Evolutionary conservation across 2,329 filamentous ascomycete species (phyloP).

Genomic region (Aureobasidium melanogenum): DNA sequence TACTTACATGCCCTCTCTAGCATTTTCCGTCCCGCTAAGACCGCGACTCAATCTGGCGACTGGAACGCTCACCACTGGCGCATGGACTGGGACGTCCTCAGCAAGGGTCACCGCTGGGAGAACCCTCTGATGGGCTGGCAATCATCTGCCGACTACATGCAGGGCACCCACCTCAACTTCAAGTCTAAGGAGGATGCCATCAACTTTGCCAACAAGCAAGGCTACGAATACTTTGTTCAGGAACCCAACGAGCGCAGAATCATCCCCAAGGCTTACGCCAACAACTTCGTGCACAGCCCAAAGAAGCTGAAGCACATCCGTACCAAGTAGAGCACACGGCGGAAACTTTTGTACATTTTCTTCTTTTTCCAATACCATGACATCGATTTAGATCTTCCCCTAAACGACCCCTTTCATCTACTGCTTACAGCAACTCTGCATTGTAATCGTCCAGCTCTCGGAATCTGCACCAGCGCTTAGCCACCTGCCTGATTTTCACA

Average conservation of each 20-base stretch:
- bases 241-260: conserved; percentile 86
- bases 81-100: conserved; percentile 95
- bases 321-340: conserved; percentile 53
- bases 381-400: conserved; percentile 2
- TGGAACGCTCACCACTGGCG: conserved; percentile 83
- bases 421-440: not conserved
- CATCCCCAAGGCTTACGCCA: conserved; percentile 87
- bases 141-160: conserved; percentile 89
- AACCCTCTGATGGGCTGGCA: conserved; percentile 99
- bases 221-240: conserved; percentile 98
- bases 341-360: conserved; percentile 8
- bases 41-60: conserved; percentile 90
- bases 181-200: conserved; percentile 91
- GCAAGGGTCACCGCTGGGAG: conserved; percentile 94
- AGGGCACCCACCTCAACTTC: conserved; percentile 86
- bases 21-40: conserved; percentile 85
- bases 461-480: conserved; percentile 36
- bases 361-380: conserved; percentile 11
- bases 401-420: not conserved
- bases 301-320: conserved; percentile 76
- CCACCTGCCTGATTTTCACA: conserved; percentile 33
- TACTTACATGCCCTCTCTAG: conserved; percentile 38
- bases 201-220: conserved; percentile 93
- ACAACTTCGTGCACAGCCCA: conserved; percentile 83
- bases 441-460: conserved; percentile 9